These are phyloP conservation scores for Paracorniculantispora psalliotae DNA, from an alignment of 2,329 filamentous ascomycete genomes.

Conservation along the genomic window DNA sequence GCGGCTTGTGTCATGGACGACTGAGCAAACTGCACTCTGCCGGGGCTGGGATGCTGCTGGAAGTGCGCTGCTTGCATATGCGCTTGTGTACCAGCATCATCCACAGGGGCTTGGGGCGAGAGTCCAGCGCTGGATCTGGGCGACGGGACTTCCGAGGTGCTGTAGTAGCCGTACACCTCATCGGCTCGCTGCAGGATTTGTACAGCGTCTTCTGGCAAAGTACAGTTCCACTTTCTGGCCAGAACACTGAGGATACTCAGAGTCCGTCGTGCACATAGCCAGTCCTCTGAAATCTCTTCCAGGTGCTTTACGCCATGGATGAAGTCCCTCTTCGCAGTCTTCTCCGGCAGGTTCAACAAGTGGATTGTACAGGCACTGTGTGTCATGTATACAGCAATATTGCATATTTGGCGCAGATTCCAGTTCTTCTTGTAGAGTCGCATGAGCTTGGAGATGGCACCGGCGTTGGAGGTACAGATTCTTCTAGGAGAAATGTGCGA, in stretches of 20 bases:
- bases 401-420: constrained; percentile 88
- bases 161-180: constrained; percentile 71
- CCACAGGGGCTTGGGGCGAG: constrained; percentile 27
- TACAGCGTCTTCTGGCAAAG: constrained; percentile 77
- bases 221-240: constrained; percentile 83
- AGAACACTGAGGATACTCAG: constrained; percentile 80
- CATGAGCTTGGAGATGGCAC: constrained; percentile 88
- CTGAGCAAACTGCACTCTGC: constrained; percentile 8
- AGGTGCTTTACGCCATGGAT: constrained; percentile 86
- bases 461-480: constrained; percentile 84
- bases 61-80: constrained; percentile 14
- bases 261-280: constrained; percentile 83
- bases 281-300: constrained; percentile 92
- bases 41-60: constrained; percentile 10
- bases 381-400: constrained; percentile 91
- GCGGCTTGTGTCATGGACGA: neutral
- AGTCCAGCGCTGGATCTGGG: constrained; percentile 35
- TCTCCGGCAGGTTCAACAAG: constrained; percentile 86
- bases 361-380: constrained; percentile 95
- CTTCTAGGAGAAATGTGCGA: constrained; percentile 84
- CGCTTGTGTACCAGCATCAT: constrained; percentile 17
- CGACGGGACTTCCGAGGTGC: constrained; percentile 55
- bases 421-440: constrained; percentile 90
- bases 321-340: constrained; percentile 83
- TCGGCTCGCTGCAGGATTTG: constrained; percentile 73